Base-by-base conservation (phyloP, 306 rosid genomes). In the Delonix regia region DNA sequence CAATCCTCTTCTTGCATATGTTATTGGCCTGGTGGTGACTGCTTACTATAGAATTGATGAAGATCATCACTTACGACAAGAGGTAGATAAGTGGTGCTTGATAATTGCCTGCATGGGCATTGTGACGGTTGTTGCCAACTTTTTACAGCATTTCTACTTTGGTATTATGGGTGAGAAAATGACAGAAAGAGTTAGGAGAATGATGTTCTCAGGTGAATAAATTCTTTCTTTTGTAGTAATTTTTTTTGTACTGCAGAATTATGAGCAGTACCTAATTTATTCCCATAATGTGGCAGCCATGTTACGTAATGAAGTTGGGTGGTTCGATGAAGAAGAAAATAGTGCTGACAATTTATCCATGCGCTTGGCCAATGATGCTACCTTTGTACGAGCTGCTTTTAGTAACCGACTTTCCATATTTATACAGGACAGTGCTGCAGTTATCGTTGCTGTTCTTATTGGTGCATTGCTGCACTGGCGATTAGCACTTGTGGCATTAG, bases 161-260 rank as follows among this genome's bases (percentile, higher is more conserved):
- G 99, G 99, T 73, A 96, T 96, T 56, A 96, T 96, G 99, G 99
- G 99, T 75, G 99, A 96, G 92, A 96, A 96, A 87, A 96, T 96
- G 99, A 96, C 99, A 11, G 99, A 96, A 75, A 90, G 99, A 75
- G 99, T 96, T 82, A 87, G 99, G 80, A 96, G 99, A 96, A 96
- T 96, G 99, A 96, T 96, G 99, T 96, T 96, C 78, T 96, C 99
- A 89, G 99, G 99, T 93, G 75, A 19, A 63, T 68, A 59, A 38
- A 75, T 47, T 39, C 53, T 87, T 87, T 71, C 59, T 57, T 71
- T 79, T 56, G 42, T 49, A 30, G 67, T 61, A 34, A 53, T 1
- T 14, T 47, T 70, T 72, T 27, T 61, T 56, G 16, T 51, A 60
- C 19, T 33, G 42, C 65, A 59, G 51, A 72, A 33, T 78, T 73